Percentiles rank a stretch among this genome's conserved stretches.
These are phyloP conservation scores for Pleurotus salmoneostramineus DNA, from an alignment of 768 basidiomycete species.

Conservation along the genomic window DNA sequence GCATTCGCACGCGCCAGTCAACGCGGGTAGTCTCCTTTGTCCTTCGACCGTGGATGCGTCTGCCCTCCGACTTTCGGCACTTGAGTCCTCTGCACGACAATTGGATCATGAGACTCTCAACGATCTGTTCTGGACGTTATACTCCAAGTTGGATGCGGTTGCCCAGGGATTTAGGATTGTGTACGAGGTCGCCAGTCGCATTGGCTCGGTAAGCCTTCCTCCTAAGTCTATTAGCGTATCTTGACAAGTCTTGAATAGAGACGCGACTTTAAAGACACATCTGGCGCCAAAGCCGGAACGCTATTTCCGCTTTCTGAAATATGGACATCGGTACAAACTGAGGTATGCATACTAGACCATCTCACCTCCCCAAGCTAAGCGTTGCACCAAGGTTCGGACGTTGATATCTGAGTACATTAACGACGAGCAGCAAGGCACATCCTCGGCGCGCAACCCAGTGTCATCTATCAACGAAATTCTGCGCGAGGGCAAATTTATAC, in stretches of 20 bases:
- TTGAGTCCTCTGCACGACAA: conserved; percentile 70
- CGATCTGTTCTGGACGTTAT: conserved; percentile 97
- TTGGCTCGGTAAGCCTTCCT: conserved; percentile 72
- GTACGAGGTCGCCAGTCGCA: conserved; percentile 86
- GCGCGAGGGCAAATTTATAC: conserved; percentile 71
- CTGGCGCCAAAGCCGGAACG: conserved; percentile 69
- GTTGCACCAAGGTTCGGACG: conserved; percentile 60
- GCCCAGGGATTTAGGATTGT: conserved; percentile 87
- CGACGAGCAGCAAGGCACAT: conserved; percentile 82
- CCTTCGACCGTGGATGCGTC: conserved; percentile 40
- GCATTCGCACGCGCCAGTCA: conserved; percentile 28
- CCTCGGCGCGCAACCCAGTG: conserved; percentile 82
- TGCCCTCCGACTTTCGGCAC: conserved; percentile 59
- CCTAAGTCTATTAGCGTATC: neutral
- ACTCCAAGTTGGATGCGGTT: conserved; percentile 93
- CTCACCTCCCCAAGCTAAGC: too few species aligned
- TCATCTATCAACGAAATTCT: conserved; percentile 93
- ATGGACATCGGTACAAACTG: conserved; percentile 84
- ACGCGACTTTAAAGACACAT: conserved; percentile 87
- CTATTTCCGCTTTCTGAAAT: conserved; percentile 84
- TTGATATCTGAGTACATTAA: conserved; percentile 86
- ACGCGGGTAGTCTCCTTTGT: conserved; percentile 15
- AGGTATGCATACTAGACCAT: conserved; percentile 47
- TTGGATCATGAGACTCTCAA: conserved; percentile 81
- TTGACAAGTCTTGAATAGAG: conserved; percentile 42